phyloP scores from a whole-genome alignment of 495 filamentous ascomycete species.

The Daldinia childiae region DNA sequence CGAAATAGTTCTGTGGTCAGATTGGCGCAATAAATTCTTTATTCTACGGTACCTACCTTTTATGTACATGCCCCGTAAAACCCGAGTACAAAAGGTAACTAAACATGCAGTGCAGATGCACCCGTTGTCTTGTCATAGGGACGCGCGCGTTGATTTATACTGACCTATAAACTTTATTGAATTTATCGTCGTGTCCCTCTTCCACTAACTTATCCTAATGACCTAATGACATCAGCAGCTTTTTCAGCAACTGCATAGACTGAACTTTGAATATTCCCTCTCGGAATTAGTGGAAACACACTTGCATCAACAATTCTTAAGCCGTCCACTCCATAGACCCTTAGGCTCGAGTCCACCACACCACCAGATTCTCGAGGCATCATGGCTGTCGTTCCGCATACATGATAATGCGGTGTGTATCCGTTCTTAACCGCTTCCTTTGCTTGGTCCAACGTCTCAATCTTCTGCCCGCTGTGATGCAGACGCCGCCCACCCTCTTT shows the following conservation, averaged over 20 bases:
- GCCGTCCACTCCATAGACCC: not conserved
- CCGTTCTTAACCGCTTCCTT: slow-evolving; percentile 9
- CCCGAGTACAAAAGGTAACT: too few species aligned
- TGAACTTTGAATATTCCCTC: not conserved
- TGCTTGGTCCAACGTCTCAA: not conserved
- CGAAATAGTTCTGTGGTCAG: too few species aligned
- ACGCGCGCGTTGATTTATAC: too few species aligned
- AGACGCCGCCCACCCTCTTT: not conserved
- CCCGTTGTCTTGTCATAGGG: too few species aligned
- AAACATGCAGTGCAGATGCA: too few species aligned
- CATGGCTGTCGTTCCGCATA: slow-evolving; percentile 22
- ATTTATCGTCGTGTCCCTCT: not conserved
- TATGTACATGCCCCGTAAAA: too few species aligned
- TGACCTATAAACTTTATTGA: too few species aligned
- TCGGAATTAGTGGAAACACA: not conserved
- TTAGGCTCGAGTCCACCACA: slow-evolving; percentile 23
- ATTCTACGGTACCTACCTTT: too few species aligned
- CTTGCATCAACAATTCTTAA: not conserved
- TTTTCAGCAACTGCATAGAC: not conserved
- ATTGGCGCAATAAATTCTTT: too few species aligned
- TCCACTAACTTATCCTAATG: not conserved
- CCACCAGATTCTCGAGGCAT: slow-evolving; percentile 18
- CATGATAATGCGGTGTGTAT: slow-evolving; percentile 11
- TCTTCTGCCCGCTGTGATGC: not conserved
- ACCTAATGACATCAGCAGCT: not conserved